Evolutionary conservation across 257 asterid species (phyloP), one percentile per base, ranked within the genome.

Genomic region (Nicotiana knightiana): DNA sequence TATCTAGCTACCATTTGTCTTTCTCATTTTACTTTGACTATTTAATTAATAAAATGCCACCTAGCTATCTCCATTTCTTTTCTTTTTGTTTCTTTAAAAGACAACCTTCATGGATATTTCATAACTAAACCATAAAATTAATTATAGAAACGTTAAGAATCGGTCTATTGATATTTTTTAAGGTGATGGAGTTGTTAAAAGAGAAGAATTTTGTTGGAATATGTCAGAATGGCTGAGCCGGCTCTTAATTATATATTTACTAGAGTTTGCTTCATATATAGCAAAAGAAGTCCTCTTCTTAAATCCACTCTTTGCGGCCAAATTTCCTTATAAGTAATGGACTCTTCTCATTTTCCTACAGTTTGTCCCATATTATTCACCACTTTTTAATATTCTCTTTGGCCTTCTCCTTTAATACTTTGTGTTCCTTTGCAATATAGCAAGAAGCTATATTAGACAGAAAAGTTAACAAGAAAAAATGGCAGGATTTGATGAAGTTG

Each of bases 221-320:
- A 2, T 51, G 24, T 51, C 30, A 75, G 28, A 28, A 9, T 24
- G 85, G 87, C 84, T 81, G 46, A 81, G 92, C 90, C 89, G 90
- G 93, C 88, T 77, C 73, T 13, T 81, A 32, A 3, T 3, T 32
- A 67, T 81, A 71, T 90, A 88, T 84, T 83, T 84, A 84, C 81
- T 88, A 91, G 88, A 87, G 92, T 83, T 93, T 88, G 94, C 95
- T 93, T 94, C 85, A 87, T 43, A 43, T 43, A 43, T 85, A 86
- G 51, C 51, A 76, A 81, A 82, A 90, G 85, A 21, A 82, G 75
- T 54, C 16, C 11, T 43, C 28, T n/a, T 43, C 24, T 1, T 62
- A 82, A 37, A 39, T 80, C 93, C 95, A 88, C 90, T 85, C 92
- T 91, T 91, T 83, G 90, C 88, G 90, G 92, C 90, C 96, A 90